Base-by-base conservation (phyloP, 768 basidiomycete species). In the Hemileccinum impolitum region DNA sequence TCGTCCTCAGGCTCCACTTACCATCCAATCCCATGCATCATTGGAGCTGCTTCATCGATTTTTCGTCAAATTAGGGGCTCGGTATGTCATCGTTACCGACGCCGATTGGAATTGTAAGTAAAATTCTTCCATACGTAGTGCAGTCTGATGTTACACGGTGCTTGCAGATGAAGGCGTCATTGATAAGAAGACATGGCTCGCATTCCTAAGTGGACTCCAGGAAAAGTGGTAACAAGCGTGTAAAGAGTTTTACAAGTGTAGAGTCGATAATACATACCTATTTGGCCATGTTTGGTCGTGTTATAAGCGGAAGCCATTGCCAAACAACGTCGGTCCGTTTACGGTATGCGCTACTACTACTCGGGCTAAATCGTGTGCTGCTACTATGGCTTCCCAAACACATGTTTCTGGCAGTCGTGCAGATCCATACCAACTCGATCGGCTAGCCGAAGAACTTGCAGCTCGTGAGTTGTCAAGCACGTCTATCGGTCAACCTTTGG, bases 141-240 rank as follows among this genome's bases (percentile, higher is more conserved):
- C 30, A 26, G 13, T 41, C 21, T 51, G 18, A 48, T 38, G 1
- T n/a, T 43, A 3, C 12, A 43, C 26, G 41, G 18, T 14, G 25
- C 26, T 23, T 36, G 23, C 59, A 92, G 90, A 94, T 61, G 83
- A 88, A 60, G 96, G 96, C 8, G 76, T 94, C 10, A 88, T 99
- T 47, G 87, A 93, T 66, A 97, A 97, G 76, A 94, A 95, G 70
- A 81, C 80, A 0, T 99, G 94, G 93, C 78, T 98, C 23, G 85
- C 80, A 7, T 95, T 95, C 70, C 71, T 97, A 32, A 81, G 75
- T 43, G 81, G 85, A 58, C 69, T 94, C 49, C 86, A 89, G 52
- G 82, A 80, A 62, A 82, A 77, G 39, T 71, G 45, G 25, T 59
- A 17, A 59, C 10, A n/a, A 23, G 7, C 9, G n/a, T 30, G 28